Conservation (phyloP, 2,329 filamentous ascomycete species). For the Cladobotryum protrusum region DNA sequence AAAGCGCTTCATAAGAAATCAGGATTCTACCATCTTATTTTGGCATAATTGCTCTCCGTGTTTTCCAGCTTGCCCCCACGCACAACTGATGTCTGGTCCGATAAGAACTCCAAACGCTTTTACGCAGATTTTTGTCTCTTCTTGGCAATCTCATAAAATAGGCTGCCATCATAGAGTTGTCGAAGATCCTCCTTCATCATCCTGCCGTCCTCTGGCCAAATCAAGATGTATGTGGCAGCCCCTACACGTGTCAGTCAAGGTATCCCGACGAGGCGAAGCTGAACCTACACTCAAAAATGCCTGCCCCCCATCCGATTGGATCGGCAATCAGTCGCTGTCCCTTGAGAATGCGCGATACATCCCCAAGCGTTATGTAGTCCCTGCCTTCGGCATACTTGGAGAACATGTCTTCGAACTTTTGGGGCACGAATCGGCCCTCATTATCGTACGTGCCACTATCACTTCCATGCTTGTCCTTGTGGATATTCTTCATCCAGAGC, state of each 20-base stretch:
- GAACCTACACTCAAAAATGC: conserved; percentile 20
- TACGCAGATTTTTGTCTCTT: neutral
- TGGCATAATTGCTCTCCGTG: no score
- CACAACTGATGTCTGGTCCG: no score
- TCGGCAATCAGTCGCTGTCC: conserved; percentile 37
- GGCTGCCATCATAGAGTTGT: conserved; percentile 18
- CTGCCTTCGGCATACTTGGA: conserved; percentile 38
- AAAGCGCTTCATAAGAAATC: no score
- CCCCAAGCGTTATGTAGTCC: conserved; percentile 31
- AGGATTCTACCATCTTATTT: no score
- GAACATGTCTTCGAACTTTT: conserved; percentile 46
- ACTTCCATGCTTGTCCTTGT: conserved; percentile 41
- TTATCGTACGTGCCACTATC: conserved; percentile 41
- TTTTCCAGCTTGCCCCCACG: no score
- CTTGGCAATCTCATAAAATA: conserved; percentile 13
- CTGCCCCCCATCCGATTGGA: conserved; percentile 30
- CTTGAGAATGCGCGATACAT: conserved; percentile 31
- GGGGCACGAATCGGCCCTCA: conserved; percentile 43
- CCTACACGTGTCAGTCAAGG: conserved; percentile 9
- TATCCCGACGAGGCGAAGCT: neutral
- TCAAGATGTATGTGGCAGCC: conserved; percentile 39
- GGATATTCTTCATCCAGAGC: conserved; percentile 31
- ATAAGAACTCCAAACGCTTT: no score
- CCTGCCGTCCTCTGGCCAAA: conserved; percentile 47
- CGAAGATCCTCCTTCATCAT: conserved; percentile 49